A percentile compares a stretch with the other conserved stretches of the same genome.
These are phyloP conservation scores for Aspergillus egyptiacus DNA, from an alignment of 495 filamentous ascomycete genomes.

Conservation along the genomic window DNA sequence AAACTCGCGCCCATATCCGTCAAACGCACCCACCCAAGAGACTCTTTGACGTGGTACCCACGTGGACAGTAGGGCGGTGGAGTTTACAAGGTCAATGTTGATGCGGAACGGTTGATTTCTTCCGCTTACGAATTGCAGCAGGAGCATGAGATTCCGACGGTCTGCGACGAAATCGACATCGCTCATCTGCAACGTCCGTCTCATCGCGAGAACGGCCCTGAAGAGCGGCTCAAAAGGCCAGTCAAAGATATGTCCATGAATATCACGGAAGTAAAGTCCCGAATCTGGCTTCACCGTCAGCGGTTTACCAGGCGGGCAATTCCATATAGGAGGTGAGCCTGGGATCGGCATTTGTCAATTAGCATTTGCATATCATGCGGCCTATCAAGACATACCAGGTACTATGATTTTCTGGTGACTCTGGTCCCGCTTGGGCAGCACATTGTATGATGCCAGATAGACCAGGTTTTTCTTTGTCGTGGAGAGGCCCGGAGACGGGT, in stretches of 20 bases:
- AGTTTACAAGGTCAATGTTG: neutral
- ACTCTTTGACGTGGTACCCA: neutral
- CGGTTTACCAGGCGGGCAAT: neutral
- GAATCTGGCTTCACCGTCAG: neutral
- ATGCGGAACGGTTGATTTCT: neutral
- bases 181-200: neutral
- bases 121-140: neutral
- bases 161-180: slow-evolving; percentile 3
- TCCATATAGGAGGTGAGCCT: slow-evolving; percentile 2
- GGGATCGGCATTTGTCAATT: neutral
- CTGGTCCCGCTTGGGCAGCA: neutral
- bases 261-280: neutral
- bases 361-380: neutral
- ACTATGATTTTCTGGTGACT: neutral
- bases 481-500: neutral
- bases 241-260: neutral
- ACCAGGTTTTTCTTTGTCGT: neutral
- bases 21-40: neutral
- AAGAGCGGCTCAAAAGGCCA: slow-evolving; percentile 2
- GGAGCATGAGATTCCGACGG: neutral
- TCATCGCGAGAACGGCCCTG: neutral
- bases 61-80: neutral
- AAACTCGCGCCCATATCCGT: slow-evolving; percentile 2
- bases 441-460: slow-evolving; percentile 1
- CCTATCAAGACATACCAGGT: neutral